Conservation (phyloP, 2,329 filamentous ascomycete genomes). For the Aspergillus pseudoterreus region DNA sequence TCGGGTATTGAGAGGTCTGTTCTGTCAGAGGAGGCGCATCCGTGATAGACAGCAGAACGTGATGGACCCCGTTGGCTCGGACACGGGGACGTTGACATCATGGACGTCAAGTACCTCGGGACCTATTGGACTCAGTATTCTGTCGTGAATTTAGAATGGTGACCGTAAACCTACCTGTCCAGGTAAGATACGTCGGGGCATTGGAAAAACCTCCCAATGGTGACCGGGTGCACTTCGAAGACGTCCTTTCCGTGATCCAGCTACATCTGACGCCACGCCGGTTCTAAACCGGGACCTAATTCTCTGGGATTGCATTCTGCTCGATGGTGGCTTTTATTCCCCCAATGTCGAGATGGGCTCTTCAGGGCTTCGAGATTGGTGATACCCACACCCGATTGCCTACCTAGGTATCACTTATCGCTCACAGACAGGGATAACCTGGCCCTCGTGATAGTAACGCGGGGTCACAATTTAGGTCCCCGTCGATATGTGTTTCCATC, state of each 20-base stretch:
- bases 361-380: too few relatives aligned
- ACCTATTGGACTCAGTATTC: conserved; percentile 2
- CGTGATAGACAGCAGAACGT: conserved; percentile 10
- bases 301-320: conserved; percentile 8
- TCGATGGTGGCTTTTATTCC: background rate
- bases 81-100: conserved; percentile 21
- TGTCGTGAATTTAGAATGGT: background rate
- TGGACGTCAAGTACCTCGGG: conserved; percentile 14
- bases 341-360: too few relatives aligned
- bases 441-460: too few relatives aligned
- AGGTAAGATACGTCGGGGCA: conserved; percentile 28
- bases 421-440: too few relatives aligned
- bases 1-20: conserved; percentile 22
- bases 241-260: conserved; percentile 24
- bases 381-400: too few relatives aligned
- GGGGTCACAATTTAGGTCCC: too few relatives aligned
- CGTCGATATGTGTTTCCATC: too few relatives aligned
- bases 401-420: too few relatives aligned
- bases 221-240: conserved; percentile 25
- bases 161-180: conserved; percentile 8
- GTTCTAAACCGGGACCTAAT: conserved; percentile 20
- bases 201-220: conserved; percentile 23
- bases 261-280: conserved; percentile 28
- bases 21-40: conserved; percentile 4
- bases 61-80: conserved; percentile 16